These are phyloP conservation scores for Penicillium polonicum DNA, from an alignment of 2,329 filamentous ascomycete genomes.

Conservation along the genomic window DNA sequence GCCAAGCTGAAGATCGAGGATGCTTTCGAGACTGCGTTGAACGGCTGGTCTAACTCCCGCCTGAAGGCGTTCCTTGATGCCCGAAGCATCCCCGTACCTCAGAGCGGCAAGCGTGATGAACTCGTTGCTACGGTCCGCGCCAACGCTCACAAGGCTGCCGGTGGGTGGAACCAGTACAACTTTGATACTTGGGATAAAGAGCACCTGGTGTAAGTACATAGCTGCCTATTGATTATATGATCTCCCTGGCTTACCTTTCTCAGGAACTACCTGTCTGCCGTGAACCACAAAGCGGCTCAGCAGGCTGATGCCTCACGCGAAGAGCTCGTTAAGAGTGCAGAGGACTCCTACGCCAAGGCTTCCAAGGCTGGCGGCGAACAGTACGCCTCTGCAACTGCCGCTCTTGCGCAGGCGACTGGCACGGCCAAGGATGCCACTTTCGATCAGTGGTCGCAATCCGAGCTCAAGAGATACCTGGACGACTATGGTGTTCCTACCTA, in stretches of 20 bases:
- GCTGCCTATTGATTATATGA: neutral
- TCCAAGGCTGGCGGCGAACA: constrained; percentile 47
- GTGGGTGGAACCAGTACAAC: constrained; percentile 70
- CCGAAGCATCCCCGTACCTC: constrained; percentile 72
- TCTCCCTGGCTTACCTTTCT: constrained; percentile 41
- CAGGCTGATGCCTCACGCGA: constrained; percentile 67
- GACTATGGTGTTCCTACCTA: constrained; percentile 70
- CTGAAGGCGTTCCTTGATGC: constrained; percentile 77
- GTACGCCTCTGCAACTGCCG: constrained; percentile 67
- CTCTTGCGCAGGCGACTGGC: constrained; percentile 65
- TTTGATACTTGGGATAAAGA: constrained; percentile 75
- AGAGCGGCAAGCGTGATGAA: constrained; percentile 68
- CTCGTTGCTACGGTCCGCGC: constrained; percentile 73
- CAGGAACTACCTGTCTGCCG: constrained; percentile 50
- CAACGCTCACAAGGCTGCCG: constrained; percentile 67
- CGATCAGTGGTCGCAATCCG: constrained; percentile 67
- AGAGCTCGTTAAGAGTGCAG: constrained; percentile 63
- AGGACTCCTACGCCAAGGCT: constrained; percentile 48
- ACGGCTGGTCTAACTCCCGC: constrained; percentile 70
- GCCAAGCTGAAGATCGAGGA: constrained; percentile 62
- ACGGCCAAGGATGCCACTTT: constrained; percentile 66
- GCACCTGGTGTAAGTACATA: constrained; percentile 58
- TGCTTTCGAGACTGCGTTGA: constrained; percentile 63
- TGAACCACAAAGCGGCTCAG: constrained; percentile 56
- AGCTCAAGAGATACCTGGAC: constrained; percentile 77